These are phyloP conservation scores for Phytophthora pseudosyringae DNA, from an alignment of 352 stramenopile genomes.

Conservation along the genomic window DNA sequence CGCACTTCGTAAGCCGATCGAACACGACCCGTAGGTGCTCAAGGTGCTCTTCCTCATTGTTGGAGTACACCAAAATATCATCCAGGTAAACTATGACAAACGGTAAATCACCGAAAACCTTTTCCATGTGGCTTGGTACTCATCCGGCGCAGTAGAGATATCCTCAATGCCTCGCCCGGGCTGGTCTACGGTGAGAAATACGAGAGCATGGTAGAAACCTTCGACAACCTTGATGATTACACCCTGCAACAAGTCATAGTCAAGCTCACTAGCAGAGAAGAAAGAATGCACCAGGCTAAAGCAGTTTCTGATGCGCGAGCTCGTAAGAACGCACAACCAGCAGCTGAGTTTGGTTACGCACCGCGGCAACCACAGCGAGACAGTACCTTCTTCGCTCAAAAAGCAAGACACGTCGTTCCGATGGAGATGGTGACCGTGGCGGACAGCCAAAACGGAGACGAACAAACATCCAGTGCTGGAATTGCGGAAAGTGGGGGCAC, in stretches of 20 bases:
- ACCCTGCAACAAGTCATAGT: background rate
- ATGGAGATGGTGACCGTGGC: background rate
- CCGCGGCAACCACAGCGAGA: background rate
- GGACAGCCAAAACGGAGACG: background rate
- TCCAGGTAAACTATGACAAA: conserved; percentile 8
- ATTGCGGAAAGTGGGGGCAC: conserved; percentile 12
- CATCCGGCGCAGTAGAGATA: conserved; percentile 8
- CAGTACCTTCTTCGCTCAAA: background rate
- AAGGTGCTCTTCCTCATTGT: background rate
- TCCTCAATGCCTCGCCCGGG: no score
- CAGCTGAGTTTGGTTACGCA: background rate
- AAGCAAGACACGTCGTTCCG: background rate
- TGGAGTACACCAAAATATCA: conserved; percentile 12
- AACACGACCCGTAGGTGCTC: background rate
- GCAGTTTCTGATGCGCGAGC: background rate
- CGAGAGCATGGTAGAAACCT: conserved; percentile 4
- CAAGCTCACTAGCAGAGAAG: background rate
- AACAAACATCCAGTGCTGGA: conserved; percentile 8
- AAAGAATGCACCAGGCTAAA: conserved; percentile 2
- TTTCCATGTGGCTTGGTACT: conserved; percentile 13
- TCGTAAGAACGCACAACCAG: background rate
- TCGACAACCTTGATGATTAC: conserved; percentile 2
- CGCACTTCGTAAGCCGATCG: background rate
- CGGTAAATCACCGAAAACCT: conserved; percentile 2
- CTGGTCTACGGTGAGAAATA: background rate